phyloP scores from a whole-genome alignment of 129 eudicot species.

The Helichrysum umbraculigerum region DNA sequence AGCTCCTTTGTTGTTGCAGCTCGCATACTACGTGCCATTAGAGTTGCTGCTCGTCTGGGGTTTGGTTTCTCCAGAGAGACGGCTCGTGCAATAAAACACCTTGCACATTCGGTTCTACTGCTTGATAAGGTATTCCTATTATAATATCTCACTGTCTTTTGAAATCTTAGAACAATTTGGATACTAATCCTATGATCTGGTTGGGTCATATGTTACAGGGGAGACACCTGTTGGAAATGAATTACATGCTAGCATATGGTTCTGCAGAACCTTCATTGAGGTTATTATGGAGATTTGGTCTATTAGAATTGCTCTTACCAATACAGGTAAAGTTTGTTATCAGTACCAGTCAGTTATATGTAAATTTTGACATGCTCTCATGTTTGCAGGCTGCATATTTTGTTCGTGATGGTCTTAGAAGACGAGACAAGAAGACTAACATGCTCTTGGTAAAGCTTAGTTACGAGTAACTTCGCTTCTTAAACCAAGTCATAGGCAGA shows the following conservation, averaged over 20 bases:
- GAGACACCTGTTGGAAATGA: slow-evolving; percentile 77
- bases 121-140: slow-evolving; percentile 56
- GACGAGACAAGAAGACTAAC: slow-evolving; percentile 73
- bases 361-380: slow-evolving; percentile 15
- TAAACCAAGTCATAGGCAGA: background rate
- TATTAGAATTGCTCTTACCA: slow-evolving; percentile 69
- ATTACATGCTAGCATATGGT: slow-evolving; percentile 87
- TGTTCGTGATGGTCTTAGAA: slow-evolving; percentile 55
- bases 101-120: slow-evolving; percentile 50
- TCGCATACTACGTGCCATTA: slow-evolving; percentile 72
- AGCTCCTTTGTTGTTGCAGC: slow-evolving; percentile 43
- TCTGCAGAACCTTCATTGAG: slow-evolving; percentile 80
- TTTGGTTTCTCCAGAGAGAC: slow-evolving; percentile 62
- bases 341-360: slow-evolving; percentile 1
- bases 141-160: background rate
- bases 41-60: slow-evolving; percentile 74
- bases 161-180: slow-evolving; percentile 7
- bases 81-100: slow-evolving; percentile 48
- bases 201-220: slow-evolving; percentile 41
- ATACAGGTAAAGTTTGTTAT: slow-evolving; percentile 52
- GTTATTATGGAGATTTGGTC: slow-evolving; percentile 72
- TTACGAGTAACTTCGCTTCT: background rate
- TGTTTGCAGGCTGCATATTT: slow-evolving; percentile 75
- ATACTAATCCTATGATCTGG: slow-evolving; percentile 2
- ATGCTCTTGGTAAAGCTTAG: slow-evolving; percentile 74